Conservation (phyloP, 2,329 filamentous ascomycete genomes). For the Paecilomyces niveus region DNA sequence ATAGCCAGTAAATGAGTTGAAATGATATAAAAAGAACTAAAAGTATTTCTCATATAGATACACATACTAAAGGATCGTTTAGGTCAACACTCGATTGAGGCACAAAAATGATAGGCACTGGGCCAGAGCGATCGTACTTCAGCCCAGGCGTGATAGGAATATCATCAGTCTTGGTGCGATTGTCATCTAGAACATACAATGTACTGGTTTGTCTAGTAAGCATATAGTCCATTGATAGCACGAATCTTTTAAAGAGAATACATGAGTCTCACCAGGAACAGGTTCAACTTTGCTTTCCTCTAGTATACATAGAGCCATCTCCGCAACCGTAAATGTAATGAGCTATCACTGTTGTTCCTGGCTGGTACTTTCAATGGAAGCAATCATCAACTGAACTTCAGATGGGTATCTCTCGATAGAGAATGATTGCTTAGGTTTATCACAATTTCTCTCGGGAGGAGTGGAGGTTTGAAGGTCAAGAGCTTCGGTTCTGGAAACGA, state of each 20-base stretch:
- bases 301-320: constrained; percentile 67
- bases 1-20: neutral
- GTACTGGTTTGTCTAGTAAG: constrained; percentile 19
- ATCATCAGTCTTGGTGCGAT: constrained; percentile 38
- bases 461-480: neutral
- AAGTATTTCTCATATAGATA: constrained; percentile 5
- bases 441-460: neutral
- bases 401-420: neutral
- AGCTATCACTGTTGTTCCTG: neutral
- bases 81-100: constrained; percentile 88
- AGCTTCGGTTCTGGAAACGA: neutral
- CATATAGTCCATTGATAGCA: constrained; percentile 6
- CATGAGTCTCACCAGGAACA: constrained; percentile 59
- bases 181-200: constrained; percentile 57
- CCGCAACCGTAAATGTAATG: constrained; percentile 1
- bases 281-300: constrained; percentile 59
- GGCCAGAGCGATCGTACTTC: constrained; percentile 66
- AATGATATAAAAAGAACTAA: neutral
- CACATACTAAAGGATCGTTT: constrained; percentile 69
- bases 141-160: constrained; percentile 38
- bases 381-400: neutral
- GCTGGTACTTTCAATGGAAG: neutral
- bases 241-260: neutral
- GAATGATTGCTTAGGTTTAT: neutral
- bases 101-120: constrained; percentile 68